Evolutionary conservation across 495 filamentous ascomycete species (phyloP).

Genomic region (Cudoniella acicularis): DNA sequence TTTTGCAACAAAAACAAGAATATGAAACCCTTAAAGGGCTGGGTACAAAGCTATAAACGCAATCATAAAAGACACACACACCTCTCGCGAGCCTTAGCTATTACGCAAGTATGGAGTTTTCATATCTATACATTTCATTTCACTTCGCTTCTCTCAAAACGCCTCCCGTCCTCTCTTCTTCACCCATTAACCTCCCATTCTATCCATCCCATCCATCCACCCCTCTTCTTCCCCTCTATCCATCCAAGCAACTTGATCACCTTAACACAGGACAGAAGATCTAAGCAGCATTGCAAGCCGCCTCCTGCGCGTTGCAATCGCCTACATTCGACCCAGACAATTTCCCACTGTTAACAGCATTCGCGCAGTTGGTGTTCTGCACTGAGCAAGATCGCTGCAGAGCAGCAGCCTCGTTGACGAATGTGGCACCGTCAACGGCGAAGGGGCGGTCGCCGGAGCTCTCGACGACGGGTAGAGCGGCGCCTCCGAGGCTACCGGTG

Average conservation of each 20-base stretch:
- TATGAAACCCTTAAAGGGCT: no score
- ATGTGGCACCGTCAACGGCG: constrained; percentile 46
- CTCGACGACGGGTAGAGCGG: constrained; percentile 42
- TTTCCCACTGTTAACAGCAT: constrained; percentile 46
- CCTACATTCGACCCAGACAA: constrained; percentile 26
- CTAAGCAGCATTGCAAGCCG: constrained; percentile 35
- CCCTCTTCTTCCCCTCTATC: background rate
- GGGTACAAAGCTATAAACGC: no score
- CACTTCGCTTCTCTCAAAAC: no score
- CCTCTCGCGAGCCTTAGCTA: no score
- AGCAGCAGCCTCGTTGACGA: constrained; percentile 43
- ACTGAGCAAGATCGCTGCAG: constrained; percentile 46
- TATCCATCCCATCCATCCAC: background rate
- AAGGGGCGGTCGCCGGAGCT: constrained; percentile 43
- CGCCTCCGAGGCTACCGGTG: constrained; percentile 46
- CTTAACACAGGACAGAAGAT: no score
- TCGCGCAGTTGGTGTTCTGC: constrained; percentile 51
- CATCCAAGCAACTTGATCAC: background rate
- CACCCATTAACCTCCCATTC: background rate
- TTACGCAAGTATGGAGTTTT: no score
- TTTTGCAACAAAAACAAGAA: no score
- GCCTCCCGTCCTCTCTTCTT: background rate
- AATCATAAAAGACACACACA: no score
- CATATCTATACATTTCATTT: background rate
- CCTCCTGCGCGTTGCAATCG: constrained; percentile 45